Evolutionary conservation across 139 green algal species (phyloP).

Genomic region (Tetraselmis chui): DNA sequence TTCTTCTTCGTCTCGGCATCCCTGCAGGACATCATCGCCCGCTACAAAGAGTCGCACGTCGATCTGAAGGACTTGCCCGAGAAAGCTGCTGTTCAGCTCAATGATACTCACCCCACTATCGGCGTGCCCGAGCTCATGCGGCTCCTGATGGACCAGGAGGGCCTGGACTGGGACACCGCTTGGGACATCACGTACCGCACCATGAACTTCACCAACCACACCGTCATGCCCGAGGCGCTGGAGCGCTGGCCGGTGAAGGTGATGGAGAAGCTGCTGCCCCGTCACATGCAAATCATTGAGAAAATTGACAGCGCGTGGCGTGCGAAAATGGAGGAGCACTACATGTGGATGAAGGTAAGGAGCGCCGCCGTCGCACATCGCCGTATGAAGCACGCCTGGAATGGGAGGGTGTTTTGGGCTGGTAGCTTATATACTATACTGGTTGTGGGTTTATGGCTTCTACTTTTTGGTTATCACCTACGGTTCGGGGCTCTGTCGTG

Average conservation of each 20-base stretch:
- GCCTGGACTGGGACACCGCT: conserved; percentile 75
- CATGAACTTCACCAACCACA: conserved; percentile 98
- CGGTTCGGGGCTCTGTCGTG: too few species aligned
- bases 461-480: too few species aligned
- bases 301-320: conserved; percentile 53
- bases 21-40: conserved; percentile 71
- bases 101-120: conserved; percentile 98
- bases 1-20: conserved; percentile 97
- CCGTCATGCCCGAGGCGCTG: conserved; percentile 59
- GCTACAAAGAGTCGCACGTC: conserved; percentile 55
- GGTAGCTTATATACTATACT: too few species aligned
- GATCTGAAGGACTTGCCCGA: conserved; percentile 58
- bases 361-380: too few species aligned
- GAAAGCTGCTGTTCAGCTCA: conserved; percentile 92
- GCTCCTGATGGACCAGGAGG: conserved; percentile 90
- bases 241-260: conserved; percentile 95
- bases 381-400: too few species aligned
- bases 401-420: too few species aligned
- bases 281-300: conserved; percentile 96
- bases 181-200: conserved; percentile 74
- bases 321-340: neutral
- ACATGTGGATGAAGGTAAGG: neutral
- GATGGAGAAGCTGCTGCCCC: conserved; percentile 89
- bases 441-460: too few species aligned
- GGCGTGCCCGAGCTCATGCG: conserved; percentile 94